Evolutionary conservation across 1,139 yeast species (phyloP).

Genomic region (Pichia norvegensis): DNA sequence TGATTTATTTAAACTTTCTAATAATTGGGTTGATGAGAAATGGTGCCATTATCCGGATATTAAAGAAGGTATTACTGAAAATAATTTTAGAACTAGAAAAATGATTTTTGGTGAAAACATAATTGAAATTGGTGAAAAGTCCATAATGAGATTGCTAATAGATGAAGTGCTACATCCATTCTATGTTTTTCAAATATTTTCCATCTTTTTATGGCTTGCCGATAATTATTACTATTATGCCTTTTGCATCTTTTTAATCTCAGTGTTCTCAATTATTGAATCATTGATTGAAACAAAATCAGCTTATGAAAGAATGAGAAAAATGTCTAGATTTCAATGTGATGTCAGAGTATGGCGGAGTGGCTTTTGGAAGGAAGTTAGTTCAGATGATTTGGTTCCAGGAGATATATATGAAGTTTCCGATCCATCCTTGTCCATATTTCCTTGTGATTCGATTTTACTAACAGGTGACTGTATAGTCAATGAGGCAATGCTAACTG

Average conservation of each 20-base stretch:
- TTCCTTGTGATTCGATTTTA: constrained; percentile 87
- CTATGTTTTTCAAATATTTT: constrained; percentile 87
- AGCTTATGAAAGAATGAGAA: constrained; percentile 64
- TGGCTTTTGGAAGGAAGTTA: constrained; percentile 84
- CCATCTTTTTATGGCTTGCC: constrained; percentile 82
- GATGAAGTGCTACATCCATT: constrained; percentile 94
- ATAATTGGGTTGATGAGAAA: constrained; percentile 74
- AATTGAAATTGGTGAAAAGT: constrained; percentile 69
- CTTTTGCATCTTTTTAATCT: constrained; percentile 78
- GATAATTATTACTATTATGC: constrained; percentile 94
- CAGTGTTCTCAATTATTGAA: constrained; percentile 68
- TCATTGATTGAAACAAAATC: constrained; percentile 77
- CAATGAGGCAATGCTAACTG: constrained; percentile 52
- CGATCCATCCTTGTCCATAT: constrained; percentile 63
- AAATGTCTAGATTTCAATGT: constrained; percentile 65
- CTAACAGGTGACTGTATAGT: constrained; percentile 89
- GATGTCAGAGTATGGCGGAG: constrained; percentile 87
- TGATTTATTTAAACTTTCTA: constrained; percentile 76
- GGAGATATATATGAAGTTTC: constrained; percentile 82
- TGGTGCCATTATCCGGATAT: constrained; percentile 61
- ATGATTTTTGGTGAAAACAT: constrained; percentile 71
- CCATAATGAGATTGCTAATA: constrained; percentile 54
- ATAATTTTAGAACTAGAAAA: constrained; percentile 57
- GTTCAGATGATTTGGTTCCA: constrained; percentile 81
- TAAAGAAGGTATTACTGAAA: constrained; percentile 66